A percentile compares a stretch with the other conserved stretches of the same genome.
These are phyloP conservation scores for Closterium sp. DNA, from an alignment of 139 green algal species.

Conservation along the genomic window DNA sequence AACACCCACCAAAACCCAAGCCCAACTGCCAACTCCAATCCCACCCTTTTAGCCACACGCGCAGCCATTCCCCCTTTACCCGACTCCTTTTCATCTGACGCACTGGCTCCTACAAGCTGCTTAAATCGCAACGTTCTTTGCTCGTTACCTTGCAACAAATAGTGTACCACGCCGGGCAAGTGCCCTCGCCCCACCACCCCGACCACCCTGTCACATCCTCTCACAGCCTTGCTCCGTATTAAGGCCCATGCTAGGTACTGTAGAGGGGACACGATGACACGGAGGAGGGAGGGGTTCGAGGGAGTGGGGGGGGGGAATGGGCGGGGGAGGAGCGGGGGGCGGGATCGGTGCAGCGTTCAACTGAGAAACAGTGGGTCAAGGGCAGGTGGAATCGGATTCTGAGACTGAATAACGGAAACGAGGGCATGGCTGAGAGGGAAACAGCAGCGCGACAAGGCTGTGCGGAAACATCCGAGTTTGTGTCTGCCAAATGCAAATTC, in stretches of 20 bases:
- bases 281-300: background rate
- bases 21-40: background rate
- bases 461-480: too few relatives aligned
- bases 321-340: too few relatives aligned
- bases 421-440: too few relatives aligned
- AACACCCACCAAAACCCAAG: background rate
- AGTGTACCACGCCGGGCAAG: slow-evolving; percentile 45
- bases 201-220: slow-evolving; percentile 36
- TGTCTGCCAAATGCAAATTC: too few relatives aligned
- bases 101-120: slow-evolving; percentile 27
- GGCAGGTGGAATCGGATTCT: too few relatives aligned
- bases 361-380: too few relatives aligned
- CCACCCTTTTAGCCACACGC: background rate
- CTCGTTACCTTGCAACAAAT: slow-evolving; percentile 40
- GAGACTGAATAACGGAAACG: too few relatives aligned
- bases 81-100: background rate
- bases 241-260: slow-evolving; percentile 55
- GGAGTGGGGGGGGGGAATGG: too few relatives aligned
- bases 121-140: slow-evolving; percentile 31
- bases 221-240: slow-evolving; percentile 57
- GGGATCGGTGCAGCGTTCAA: too few relatives aligned
- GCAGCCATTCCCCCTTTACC: background rate
- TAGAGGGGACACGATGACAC: background rate
- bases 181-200: slow-evolving; percentile 48
- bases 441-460: too few relatives aligned